Evolutionary conservation across 2,329 filamentous ascomycete species (phyloP).

Genomic region (Sarocladiaceae sp.): DNA sequence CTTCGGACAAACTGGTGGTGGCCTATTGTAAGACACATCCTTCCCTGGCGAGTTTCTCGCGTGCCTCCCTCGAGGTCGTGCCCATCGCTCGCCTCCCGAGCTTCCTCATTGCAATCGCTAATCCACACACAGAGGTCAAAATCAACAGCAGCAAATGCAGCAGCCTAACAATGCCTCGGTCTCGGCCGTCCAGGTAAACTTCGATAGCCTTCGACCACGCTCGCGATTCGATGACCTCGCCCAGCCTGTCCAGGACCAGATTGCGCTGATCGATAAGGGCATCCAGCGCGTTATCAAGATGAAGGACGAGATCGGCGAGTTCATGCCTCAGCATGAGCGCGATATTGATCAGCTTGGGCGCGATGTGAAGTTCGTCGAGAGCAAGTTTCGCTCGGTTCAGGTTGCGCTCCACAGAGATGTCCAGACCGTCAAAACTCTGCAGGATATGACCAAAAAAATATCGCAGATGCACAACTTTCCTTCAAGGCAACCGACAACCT

Average conservation of each 20-base stretch:
- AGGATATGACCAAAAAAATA: conserved; percentile 56
- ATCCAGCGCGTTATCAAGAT: conserved; percentile 77
- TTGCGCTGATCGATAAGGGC: conserved; percentile 72
- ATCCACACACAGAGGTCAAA: conserved; percentile 21
- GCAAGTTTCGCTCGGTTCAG: conserved; percentile 41
- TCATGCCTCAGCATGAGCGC: conserved; percentile 52
- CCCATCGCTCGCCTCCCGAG: too few species aligned
- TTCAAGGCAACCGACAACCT: conserved; percentile 74
- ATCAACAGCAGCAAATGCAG: conserved; percentile 17
- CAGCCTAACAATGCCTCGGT: conserved; percentile 38
- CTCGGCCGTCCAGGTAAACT: conserved; percentile 73
- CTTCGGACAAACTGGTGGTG: conserved; percentile 20
- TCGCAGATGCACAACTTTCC: conserved; percentile 64
- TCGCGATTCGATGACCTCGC: conserved; percentile 90
- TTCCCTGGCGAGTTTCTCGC: background rate
- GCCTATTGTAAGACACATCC: conserved; percentile 27
- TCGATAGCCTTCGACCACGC: conserved; percentile 74
- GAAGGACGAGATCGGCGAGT: conserved; percentile 71
- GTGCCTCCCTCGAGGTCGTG: background rate
- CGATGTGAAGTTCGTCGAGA: conserved; percentile 45
- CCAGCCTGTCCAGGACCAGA: conserved; percentile 73
- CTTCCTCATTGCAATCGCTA: conserved; percentile 16
- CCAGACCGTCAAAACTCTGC: conserved; percentile 59
- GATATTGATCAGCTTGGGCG: conserved; percentile 43
- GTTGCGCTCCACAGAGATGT: conserved; percentile 51